phyloP scores from a whole-genome alignment of 306 rosid species.

The Pachyrhizus erosus region DNA sequence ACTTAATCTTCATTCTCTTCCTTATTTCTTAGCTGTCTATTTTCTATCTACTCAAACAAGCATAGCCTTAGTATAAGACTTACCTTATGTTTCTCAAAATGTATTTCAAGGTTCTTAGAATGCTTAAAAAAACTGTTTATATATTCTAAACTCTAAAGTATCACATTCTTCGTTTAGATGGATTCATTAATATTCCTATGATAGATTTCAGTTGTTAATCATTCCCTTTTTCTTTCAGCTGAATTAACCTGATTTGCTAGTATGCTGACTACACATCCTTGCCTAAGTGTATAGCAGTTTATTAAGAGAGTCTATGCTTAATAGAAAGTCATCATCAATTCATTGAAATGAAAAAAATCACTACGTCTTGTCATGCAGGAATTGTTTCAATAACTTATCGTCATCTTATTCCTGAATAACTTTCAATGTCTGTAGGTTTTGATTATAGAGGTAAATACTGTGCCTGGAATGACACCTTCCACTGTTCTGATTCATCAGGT shows the following conservation, averaged over 20 bases:
- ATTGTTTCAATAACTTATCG: conserved; percentile 11
- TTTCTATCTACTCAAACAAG: too few species aligned
- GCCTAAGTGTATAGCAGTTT: neutral
- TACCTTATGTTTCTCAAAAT: too few species aligned
- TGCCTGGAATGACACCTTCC: conserved; percentile 99
- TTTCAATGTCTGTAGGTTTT: conserved; percentile 62
- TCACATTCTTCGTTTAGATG: neutral
- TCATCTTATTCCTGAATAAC: conserved; percentile 37
- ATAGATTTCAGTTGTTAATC: neutral
- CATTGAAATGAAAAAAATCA: conserved; percentile 9
- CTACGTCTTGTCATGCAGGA: neutral
- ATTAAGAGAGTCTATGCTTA: neutral
- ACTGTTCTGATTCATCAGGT: conserved; percentile 98
- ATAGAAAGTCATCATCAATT: neutral
- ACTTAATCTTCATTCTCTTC: too few species aligned
- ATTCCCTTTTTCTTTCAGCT: neutral
- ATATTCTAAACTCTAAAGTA: neutral
- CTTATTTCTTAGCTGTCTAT: too few species aligned
- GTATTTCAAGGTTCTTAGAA: conserved; percentile 16
- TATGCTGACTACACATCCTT: neutral
- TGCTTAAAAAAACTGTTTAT: neutral
- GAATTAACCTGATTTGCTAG: neutral
- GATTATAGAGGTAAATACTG: conserved; percentile 94
- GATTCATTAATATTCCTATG: neutral
- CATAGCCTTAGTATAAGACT: too few species aligned